Conservation (phyloP, 2,329 filamentous ascomycete species). For the Chrysoporthe deuterocubensis region DNA sequence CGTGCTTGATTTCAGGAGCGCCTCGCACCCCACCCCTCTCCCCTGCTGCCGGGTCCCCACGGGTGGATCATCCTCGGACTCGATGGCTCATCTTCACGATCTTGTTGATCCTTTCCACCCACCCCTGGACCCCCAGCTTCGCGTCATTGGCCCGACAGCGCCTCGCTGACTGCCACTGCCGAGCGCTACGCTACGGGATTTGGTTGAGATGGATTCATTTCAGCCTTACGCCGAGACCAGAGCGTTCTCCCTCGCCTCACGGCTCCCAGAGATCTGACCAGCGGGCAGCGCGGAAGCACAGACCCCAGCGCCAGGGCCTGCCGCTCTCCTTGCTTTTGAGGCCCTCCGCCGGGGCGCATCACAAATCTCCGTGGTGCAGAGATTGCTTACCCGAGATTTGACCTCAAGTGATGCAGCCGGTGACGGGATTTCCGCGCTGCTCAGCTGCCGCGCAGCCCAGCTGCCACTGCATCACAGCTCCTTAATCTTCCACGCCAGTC, state of each 20-base stretch:
- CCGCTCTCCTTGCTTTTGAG: not conserved
- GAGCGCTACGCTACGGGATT: conserved; percentile 24
- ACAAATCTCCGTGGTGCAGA: conserved; percentile 21
- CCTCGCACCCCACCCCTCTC: conserved; percentile 12
- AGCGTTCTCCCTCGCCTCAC: not conserved
- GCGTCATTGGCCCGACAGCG: conserved; percentile 13
- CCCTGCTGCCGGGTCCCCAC: conserved; percentile 21
- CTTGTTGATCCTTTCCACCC: conserved; percentile 16
- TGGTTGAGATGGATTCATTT: conserved; percentile 21
- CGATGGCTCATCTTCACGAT: conserved; percentile 21
- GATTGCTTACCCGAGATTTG: conserved; percentile 19
- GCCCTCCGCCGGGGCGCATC: not conserved
- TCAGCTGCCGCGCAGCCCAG: conserved; percentile 4
- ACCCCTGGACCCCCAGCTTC: conserved; percentile 9
- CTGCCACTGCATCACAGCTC: conserved; percentile 18
- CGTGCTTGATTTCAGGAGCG: conserved; percentile 26
- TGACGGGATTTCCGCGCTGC: not conserved
- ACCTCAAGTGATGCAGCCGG: conserved; percentile 8
- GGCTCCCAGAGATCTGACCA: not conserved
- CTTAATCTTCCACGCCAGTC: conserved; percentile 23
- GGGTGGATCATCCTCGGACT: conserved; percentile 20
- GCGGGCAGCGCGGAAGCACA: not conserved
- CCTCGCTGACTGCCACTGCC: conserved; percentile 21
- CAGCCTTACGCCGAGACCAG: conserved; percentile 21
- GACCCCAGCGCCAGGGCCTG: not conserved